Conservation (phyloP, 176 grass and related monocot species). For the Rhipidocladum racemiflorum region DNA sequence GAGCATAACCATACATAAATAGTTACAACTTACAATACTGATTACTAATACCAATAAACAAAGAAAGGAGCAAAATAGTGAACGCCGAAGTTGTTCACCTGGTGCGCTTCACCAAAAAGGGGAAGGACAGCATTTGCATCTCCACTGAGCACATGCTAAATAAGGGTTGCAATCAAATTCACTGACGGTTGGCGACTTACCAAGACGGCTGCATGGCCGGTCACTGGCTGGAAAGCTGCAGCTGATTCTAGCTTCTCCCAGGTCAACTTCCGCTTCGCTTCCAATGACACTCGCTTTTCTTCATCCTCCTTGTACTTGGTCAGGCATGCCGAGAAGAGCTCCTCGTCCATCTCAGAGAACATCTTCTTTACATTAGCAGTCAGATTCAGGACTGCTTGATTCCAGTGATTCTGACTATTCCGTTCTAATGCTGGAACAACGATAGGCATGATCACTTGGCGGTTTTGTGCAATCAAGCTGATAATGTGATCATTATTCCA, state of each 20-base stretch:
- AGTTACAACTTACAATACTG: constrained; percentile 49
- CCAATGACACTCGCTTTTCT: constrained; percentile 35
- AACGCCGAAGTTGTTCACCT: constrained; percentile 8
- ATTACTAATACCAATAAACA: constrained; percentile 20
- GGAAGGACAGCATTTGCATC: constrained; percentile 4
- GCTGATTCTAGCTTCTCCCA: constrained; percentile 78
- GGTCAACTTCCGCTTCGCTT: constrained; percentile 50
- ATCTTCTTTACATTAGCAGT: constrained; percentile 79
- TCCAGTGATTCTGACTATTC: constrained; percentile 81
- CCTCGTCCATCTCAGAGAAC: constrained; percentile 82
- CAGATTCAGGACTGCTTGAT: constrained; percentile 78
- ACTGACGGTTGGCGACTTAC: constrained; percentile 45
- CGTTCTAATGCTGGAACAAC: constrained; percentile 68
- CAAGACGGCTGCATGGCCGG: constrained; percentile 76
- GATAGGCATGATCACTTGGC: constrained; percentile 72
- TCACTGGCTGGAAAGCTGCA: constrained; percentile 80
- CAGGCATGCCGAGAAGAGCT: constrained; percentile 57
- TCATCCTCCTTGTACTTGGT: constrained; percentile 74
- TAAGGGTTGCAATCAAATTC: constrained; percentile 33
- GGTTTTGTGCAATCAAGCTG: constrained; percentile 72
- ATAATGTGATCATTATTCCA: constrained; percentile 88
- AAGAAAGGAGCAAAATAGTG: not conserved
- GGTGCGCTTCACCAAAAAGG: constrained; percentile 28
- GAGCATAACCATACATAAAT: constrained; percentile 31
- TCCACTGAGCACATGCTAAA: constrained; percentile 22